Evolutionary conservation across 2,329 filamentous ascomycete species (phyloP), one percentile per base, ranked within the genome.

Genomic region (Thelonectria discophora): DNA sequence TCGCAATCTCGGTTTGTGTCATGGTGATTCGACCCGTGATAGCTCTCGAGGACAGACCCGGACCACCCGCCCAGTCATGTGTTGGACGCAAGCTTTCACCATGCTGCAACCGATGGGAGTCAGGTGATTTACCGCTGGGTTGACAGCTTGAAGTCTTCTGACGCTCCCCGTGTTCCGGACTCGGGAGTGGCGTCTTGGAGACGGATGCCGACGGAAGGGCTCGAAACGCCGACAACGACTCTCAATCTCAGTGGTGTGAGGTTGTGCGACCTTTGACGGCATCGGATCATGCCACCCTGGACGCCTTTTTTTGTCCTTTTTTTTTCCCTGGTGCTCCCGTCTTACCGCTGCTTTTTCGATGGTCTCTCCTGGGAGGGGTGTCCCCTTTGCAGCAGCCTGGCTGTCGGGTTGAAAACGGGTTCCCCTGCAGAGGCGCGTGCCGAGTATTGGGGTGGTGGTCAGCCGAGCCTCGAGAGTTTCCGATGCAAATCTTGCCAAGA

Each of bases 11-110:
- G 49, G 43, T 58, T 30, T 58, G 43, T 55, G 62, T 62, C 52
- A 55, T 64, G 55, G 60, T 70, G 68, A 59, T 68, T 60, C 48
- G 64, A 61, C 66, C 42, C 65, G 63, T 70, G 68, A 69, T 71
- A 59, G 48, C 62, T 58, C 53, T 61, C 37, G 56, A 46, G 49
- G 50, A 58, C 40, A 55, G 32, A 46, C 51, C 58, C 58, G 58
- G 52, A 47, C n/a, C 45, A 60, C 50, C 57, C 57, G 50, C 27
- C 57, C 37, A 27, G 51, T 60, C 46, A 55, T 51, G 57, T 49
- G 51, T 40, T 37, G 34, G n/a, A 30, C 40, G 18, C 45, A 56
- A 49, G 45, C 45, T 49, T 49, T 49, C 54, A 46, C 43, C 52
- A 43, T 13, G 43, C 45, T 34, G 45, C 45, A 49, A 43, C 54